Conservation (phyloP, 2,329 filamentous ascomycete species). For the Alternaria burnsii region DNA sequence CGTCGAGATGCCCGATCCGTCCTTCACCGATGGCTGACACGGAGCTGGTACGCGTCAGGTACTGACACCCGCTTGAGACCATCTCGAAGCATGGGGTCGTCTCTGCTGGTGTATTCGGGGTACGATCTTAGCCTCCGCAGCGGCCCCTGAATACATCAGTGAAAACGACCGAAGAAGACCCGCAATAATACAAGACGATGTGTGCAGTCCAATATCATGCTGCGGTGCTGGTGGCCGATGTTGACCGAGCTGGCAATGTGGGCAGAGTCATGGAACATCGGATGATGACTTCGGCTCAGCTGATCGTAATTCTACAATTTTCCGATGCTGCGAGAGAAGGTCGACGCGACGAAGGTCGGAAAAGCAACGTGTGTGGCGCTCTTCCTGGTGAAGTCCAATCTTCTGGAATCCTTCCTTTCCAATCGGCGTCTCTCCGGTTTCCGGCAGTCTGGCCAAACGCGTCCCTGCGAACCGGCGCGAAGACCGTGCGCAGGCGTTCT, state of each 20-base stretch:
- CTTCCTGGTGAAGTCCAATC: not conserved
- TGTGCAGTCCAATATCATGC: not conserved
- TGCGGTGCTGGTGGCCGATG: constrained; percentile 2
- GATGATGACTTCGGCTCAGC: not conserved
- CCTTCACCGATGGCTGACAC: not conserved
- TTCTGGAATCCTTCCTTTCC: not conserved
- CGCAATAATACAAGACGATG: constrained; percentile 3
- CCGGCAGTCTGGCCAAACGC: constrained; percentile 3
- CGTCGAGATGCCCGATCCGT: not conserved
- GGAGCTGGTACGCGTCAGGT: not conserved
- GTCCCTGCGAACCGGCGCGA: constrained; percentile 2
- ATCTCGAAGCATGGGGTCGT: not conserved
- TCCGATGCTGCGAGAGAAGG: not conserved
- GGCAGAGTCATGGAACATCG: constrained; percentile 1
- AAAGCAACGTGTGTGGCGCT: not conserved
- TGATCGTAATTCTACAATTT: not conserved
- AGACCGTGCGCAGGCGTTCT: not conserved
- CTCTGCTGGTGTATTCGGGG: not conserved
- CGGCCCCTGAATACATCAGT: constrained; percentile 9
- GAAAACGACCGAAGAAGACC: constrained; percentile 10
- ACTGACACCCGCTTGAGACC: not conserved
- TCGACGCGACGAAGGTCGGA: not conserved
- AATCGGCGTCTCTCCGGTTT: constrained; percentile 9
- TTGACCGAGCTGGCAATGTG: constrained; percentile 2
- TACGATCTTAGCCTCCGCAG: not conserved